Base-by-base conservation (phyloP, 768 basidiomycete species). In the Postia placenta region DNA sequence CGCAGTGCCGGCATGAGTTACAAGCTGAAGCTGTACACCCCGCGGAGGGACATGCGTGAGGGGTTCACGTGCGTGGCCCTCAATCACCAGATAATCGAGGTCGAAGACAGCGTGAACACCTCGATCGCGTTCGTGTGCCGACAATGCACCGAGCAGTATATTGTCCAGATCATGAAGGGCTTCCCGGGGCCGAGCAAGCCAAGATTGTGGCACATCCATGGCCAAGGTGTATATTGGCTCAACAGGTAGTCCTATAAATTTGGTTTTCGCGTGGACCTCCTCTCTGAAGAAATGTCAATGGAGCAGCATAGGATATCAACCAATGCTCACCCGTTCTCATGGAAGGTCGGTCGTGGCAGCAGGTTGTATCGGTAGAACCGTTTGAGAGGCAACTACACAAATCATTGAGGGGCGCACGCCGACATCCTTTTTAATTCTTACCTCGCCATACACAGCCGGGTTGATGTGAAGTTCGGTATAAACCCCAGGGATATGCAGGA, bases 131-230 rank as follows among this genome's bases (percentile, higher is more conserved):
- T 87, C 84, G 36, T 75, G 72, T 0, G 73, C 69, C 1, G 78
- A 69, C 2, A 95, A 73, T 38, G 77, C 75, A 11, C 74, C 75
- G 5, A 98, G 78, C 39, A 93, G 88, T 50, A 99, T 86, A 64
- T 99, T 99, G 69, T 99, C 95, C 23, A 98, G 79, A 63, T 99
- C 95, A 56, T 96, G 90, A 1, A 84, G 72, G 0, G 94, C 87
- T 60, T 91, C 83, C 11, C 82, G 80, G 0, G 95, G 96, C 11
- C 91, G 84, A 23, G 92, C 93, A 5, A 97, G 81, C 96, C 96
- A 99, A 0, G 95, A 81, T 2, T 82, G 72, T 4, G 89, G 91
- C 2, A 92, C 84, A 45, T 98, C 95, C 79, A 96, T 85, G 3
- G 82, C 81, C n/a, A 98, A 75, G 0, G 95, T 98, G 58, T 93